These are phyloP conservation scores for Neofusicoccum umdonicola DNA, from an alignment of 2,329 filamentous ascomycete species.

Conservation along the genomic window DNA sequence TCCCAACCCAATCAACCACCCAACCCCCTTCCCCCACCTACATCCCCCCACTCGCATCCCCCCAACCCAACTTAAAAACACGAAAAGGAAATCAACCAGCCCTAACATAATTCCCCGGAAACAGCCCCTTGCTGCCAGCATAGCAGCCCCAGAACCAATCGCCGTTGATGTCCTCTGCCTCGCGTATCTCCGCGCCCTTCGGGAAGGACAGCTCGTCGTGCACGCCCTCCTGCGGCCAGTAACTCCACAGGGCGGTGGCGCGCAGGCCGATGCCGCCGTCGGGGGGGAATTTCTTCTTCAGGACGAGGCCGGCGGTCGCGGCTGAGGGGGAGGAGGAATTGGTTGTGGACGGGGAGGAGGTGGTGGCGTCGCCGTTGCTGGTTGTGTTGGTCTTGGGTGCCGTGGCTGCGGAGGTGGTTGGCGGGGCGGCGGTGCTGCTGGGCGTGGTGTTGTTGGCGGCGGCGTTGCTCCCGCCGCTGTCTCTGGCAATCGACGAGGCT, in stretches of 20 bases:
- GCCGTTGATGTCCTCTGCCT: slow-evolving; percentile 82
- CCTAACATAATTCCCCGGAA: slow-evolving; percentile 74
- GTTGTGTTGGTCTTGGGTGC: neutral
- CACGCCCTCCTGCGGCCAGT: slow-evolving; percentile 65
- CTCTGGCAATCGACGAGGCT: neutral
- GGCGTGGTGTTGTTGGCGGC: neutral
- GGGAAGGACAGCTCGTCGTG: slow-evolving; percentile 82
- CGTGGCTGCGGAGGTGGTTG: neutral
- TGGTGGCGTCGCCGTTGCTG: neutral
- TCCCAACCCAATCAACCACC: too few relatives aligned
- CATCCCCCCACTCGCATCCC: too few relatives aligned
- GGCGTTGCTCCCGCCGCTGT: neutral
- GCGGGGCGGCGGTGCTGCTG: neutral
- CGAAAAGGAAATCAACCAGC: slow-evolving; percentile 27
- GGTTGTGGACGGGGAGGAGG: neutral
- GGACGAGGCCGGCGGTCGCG: neutral
- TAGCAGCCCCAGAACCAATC: slow-evolving; percentile 90
- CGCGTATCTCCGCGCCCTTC: slow-evolving; percentile 74
- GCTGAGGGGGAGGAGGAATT: too few relatives aligned
- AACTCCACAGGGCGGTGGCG: slow-evolving; percentile 69
- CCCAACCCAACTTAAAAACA: too few relatives aligned
- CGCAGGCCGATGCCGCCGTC: slow-evolving; percentile 69
- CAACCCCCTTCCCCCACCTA: too few relatives aligned
- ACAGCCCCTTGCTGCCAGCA: slow-evolving; percentile 74
- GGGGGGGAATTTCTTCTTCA: slow-evolving; percentile 58